Percentiles rank a stretch among this genome's conserved stretches.
Evolutionary conservation across 306 rosid species (phyloP).

Genomic region (Cucurbita maxima): DNA sequence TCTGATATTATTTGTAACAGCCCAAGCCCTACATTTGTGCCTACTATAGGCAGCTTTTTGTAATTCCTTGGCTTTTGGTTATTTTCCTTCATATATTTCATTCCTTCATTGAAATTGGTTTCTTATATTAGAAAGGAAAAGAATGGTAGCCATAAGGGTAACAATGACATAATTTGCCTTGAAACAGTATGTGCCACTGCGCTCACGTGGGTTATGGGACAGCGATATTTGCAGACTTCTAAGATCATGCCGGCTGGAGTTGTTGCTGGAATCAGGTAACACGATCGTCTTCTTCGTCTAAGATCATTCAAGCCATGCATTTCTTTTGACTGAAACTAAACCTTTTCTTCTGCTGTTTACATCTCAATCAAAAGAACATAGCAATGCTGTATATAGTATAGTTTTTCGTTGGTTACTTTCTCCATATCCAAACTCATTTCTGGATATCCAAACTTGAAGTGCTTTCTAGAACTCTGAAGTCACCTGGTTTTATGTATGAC

Average conservation of each 20-base stretch:
- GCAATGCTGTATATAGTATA: neutral
- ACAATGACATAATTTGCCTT: neutral
- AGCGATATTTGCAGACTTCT: conserved; percentile 54
- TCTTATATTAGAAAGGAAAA: neutral
- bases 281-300: neutral
- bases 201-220: conserved; percentile 68
- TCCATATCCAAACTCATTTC: neutral
- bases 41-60: neutral
- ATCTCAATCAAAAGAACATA: neutral
- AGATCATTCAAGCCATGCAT: neutral
- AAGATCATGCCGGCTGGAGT: conserved; percentile 88
- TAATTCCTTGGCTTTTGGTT: neutral
- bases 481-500: neutral
- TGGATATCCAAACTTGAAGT: neutral
- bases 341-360: neutral
- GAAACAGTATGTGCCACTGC: conserved; percentile 46
- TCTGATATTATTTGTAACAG: too few relatives aligned
- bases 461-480: neutral
- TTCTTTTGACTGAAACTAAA: neutral
- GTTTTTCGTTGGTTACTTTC: neutral
- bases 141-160: neutral
- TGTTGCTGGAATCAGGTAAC: conserved; percentile 72
- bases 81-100: neutral
- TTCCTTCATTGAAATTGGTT: neutral
- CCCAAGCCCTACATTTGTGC: neutral